phyloP scores from a whole-genome alignment of 2,329 filamentous ascomycete species.

The Trichoderma harzianum region DNA sequence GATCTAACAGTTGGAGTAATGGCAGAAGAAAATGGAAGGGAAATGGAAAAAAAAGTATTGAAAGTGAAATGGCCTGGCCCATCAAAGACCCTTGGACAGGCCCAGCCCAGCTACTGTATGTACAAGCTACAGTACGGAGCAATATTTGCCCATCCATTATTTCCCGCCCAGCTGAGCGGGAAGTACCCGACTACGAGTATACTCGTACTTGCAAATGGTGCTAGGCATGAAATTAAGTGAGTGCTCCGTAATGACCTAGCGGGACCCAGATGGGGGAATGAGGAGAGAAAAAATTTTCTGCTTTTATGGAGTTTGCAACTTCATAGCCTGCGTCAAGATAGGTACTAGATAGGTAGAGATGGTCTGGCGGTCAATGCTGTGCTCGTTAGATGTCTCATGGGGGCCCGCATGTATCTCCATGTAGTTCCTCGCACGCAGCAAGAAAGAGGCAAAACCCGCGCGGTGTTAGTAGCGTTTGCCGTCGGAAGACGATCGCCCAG shows the following conservation, averaged over 20 bases:
- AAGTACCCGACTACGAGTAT: background rate
- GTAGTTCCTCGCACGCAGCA: background rate
- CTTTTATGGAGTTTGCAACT: background rate
- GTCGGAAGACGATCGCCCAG: background rate
- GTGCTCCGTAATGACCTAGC: background rate
- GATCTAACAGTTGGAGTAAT: background rate
- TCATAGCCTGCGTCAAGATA: background rate
- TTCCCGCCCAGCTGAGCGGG: background rate
- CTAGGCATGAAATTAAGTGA: background rate
- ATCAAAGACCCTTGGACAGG: background rate
- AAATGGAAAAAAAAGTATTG: background rate
- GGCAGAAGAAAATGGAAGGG: background rate
- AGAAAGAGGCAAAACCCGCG: background rate
- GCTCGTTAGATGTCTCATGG: background rate
- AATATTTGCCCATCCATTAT: background rate
- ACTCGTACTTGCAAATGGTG: background rate
- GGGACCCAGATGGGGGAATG: background rate
- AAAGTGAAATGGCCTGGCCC: background rate
- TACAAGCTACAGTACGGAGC: background rate
- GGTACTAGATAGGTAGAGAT: background rate
- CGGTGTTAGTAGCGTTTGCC: background rate
- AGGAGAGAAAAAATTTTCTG: background rate
- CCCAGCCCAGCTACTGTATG: background rate
- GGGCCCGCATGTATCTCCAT: background rate
- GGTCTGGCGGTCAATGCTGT: constrained; percentile 6